Evolutionary conservation across 257 asterid genomes (phyloP).

Genomic region (Orobanche coerulescens): DNA sequence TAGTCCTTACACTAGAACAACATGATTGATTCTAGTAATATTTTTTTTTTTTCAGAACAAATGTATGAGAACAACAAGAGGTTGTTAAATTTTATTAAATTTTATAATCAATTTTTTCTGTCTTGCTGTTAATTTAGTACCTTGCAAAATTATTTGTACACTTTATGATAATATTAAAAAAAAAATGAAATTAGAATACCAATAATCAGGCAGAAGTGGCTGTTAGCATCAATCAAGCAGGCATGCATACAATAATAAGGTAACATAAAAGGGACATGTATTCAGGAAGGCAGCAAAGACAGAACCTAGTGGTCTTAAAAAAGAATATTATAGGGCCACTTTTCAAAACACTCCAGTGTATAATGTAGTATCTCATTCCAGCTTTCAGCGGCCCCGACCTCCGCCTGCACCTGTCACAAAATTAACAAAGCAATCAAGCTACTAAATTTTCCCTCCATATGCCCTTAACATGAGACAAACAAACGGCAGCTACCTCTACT

Average conservation of each 20-base stretch:
- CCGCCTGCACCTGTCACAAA: slow-evolving; percentile 36
- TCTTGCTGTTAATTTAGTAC: no score
- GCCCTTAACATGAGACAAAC: background rate
- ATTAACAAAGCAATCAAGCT: slow-evolving; percentile 7
- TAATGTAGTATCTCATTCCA: background rate
- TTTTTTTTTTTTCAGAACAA: background rate
- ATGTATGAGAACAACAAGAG: background rate
- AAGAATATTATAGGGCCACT: slow-evolving; percentile 25
- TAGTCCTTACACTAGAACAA: slow-evolving; percentile 47
- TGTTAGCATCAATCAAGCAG: background rate
- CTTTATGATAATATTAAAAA: background rate
- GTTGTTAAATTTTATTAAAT: no score
- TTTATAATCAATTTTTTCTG: no score
- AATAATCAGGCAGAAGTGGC: background rate
- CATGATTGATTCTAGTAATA: background rate
- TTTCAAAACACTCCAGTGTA: background rate
- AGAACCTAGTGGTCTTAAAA: slow-evolving; percentile 21
- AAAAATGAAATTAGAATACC: background rate
- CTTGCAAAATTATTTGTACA: no score
- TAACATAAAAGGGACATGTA: background rate
- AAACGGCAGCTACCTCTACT: slow-evolving; percentile 25
- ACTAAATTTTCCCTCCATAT: background rate
- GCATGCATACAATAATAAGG: background rate
- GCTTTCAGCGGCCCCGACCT: slow-evolving; percentile 36
- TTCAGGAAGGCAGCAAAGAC: background rate